phyloP scores from a whole-genome alignment of 2,329 filamentous ascomycete genomes.

The Mollisia scopiformis region DNA sequence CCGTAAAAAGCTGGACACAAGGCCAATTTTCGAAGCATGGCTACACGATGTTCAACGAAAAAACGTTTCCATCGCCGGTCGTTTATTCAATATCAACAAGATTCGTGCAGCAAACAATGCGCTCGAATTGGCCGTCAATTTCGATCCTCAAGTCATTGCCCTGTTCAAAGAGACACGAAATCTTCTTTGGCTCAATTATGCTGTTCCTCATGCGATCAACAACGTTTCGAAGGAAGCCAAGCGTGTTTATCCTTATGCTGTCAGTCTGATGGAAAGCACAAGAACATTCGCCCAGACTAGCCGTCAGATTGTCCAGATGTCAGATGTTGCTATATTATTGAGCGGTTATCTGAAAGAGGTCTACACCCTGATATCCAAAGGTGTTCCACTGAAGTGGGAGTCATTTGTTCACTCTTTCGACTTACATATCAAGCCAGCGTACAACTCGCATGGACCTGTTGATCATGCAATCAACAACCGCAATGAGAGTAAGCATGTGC shows the following conservation, averaged over 20 bases:
- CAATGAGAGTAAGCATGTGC: constrained; percentile 89
- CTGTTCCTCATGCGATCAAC: constrained; percentile 90
- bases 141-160: constrained; percentile 95
- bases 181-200: constrained; percentile 90
- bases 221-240: constrained; percentile 99
- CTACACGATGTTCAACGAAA: constrained; percentile 85
- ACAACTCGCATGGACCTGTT: constrained; percentile 60
- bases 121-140: constrained; percentile 90
- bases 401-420: constrained; percentile 98
- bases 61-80: constrained; percentile 88
- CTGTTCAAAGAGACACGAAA: constrained; percentile 99
- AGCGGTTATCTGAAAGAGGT: constrained; percentile 93
- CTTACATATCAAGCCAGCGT: constrained; percentile 72
- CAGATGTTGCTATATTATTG: constrained; percentile 82
- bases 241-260: constrained; percentile 95
- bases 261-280: constrained; percentile 99
- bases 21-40: constrained; percentile 95
- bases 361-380: constrained; percentile 80
- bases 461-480: constrained; percentile 60
- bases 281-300: constrained; percentile 88
- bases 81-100: constrained; percentile 86
- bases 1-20: constrained; percentile 92
- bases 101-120: constrained; percentile 90
- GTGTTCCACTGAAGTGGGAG: constrained; percentile 91
- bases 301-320: constrained; percentile 82